Percentiles rank a stretch among this genome's conserved stretches.
Evolutionary conservation across 2,329 filamentous ascomycete genomes (phyloP).

Genomic region (Clarireedia sp.): DNA sequence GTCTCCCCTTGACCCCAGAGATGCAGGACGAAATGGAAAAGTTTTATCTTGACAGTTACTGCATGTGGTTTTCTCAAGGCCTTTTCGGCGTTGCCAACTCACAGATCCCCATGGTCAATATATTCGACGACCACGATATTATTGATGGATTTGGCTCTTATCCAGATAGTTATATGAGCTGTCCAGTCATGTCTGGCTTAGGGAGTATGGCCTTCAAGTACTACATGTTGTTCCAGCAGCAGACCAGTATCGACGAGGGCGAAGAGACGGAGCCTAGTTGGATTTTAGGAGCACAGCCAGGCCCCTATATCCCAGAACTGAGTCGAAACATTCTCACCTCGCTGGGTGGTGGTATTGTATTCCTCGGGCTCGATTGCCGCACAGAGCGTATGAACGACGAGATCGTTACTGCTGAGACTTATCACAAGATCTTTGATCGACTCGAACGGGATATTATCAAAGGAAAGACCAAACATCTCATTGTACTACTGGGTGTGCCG

Average conservation of each 20-base stretch:
- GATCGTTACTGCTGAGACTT: slow-evolving; percentile 71
- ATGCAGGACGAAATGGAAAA: slow-evolving; percentile 83
- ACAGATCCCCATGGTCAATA: slow-evolving; percentile 97
- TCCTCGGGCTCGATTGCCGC: slow-evolving; percentile 83
- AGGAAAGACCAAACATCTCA: slow-evolving; percentile 80
- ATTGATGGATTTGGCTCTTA: slow-evolving; percentile 93
- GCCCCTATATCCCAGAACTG: slow-evolving; percentile 81
- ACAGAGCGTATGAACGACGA: slow-evolving; percentile 83
- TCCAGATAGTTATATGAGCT: slow-evolving; percentile 82
- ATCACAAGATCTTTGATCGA: slow-evolving; percentile 79
- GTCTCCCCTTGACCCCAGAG: slow-evolving; percentile 65
- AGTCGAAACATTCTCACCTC: slow-evolving; percentile 83
- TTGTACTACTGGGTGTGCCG: slow-evolving; percentile 79
- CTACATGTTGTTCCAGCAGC: slow-evolving; percentile 97
- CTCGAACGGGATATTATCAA: slow-evolving; percentile 74
- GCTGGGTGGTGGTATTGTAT: slow-evolving; percentile 68
- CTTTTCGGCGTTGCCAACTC: slow-evolving; percentile 86
- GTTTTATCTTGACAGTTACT: slow-evolving; percentile 84
- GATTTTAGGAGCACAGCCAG: slow-evolving; percentile 70
- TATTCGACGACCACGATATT: slow-evolving; percentile 92
- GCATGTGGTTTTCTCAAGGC: slow-evolving; percentile 93
- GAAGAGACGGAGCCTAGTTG: slow-evolving; percentile 83
- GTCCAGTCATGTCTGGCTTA: slow-evolving; percentile 80
- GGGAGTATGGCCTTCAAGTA: slow-evolving; percentile 96
- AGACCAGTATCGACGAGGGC: slow-evolving; percentile 74